A percentile compares a stretch with the other conserved stretches of the same genome.
phyloP scores from a whole-genome alignment of 352 stramenopile species.

The Globisporangium spinosum region DNA sequence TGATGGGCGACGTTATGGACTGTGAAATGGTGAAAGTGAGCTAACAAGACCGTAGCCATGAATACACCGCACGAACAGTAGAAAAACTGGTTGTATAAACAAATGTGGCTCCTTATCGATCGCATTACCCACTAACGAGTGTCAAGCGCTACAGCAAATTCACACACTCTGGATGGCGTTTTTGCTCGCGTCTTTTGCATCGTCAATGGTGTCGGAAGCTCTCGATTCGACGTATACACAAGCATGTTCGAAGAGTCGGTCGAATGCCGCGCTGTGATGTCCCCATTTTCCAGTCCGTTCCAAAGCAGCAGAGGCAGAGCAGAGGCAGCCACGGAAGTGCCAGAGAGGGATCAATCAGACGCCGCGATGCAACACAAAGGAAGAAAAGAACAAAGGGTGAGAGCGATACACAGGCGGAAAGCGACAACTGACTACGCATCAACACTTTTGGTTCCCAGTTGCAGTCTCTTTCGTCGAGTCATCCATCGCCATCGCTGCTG shows the following conservation, averaged over 20 bases:
- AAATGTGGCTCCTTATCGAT: slow-evolving; percentile 3
- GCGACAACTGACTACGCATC: slow-evolving; percentile 14
- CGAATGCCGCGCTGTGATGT: background rate
- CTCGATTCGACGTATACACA: background rate
- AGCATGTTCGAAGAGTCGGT: slow-evolving; percentile 4
- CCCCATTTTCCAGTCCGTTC: slow-evolving; percentile 2
- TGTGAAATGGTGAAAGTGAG: background rate
- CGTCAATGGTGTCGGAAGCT: background rate
- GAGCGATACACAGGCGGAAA: slow-evolving; percentile 16
- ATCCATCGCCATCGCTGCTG: background rate
- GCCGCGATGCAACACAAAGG: slow-evolving; percentile 10
- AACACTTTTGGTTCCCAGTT: slow-evolving; percentile 7
- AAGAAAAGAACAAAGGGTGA: slow-evolving; percentile 18
- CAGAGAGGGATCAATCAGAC: background rate
- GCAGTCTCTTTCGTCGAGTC: background rate
- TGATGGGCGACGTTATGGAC: background rate
- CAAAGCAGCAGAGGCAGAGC: background rate
- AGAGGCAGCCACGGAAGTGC: background rate
- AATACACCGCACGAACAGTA: background rate
- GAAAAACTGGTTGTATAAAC: slow-evolving; percentile 3
- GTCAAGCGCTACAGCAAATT: slow-evolving; percentile 4
- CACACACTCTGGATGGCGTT: background rate
- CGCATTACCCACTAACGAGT: slow-evolving; percentile 7
- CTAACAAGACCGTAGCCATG: background rate
- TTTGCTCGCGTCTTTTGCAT: slow-evolving; percentile 1